Evolutionary conservation across 2,329 filamentous ascomycete genomes (phyloP), one percentile per base, ranked within the genome.

Genomic region (Fusarium sp.): DNA sequence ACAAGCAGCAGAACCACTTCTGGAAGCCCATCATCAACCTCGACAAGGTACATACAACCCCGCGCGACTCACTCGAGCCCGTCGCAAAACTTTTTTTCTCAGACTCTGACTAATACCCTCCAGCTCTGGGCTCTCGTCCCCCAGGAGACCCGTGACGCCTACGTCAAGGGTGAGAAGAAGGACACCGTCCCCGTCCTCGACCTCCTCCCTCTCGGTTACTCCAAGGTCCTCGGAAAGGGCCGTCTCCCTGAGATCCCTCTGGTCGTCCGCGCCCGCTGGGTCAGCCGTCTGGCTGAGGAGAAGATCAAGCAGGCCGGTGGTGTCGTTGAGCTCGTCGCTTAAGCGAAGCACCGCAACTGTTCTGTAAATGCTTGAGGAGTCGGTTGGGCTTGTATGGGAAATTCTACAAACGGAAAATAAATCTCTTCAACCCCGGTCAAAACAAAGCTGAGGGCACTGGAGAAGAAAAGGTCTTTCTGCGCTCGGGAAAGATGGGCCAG

Each of bases 21-120:
- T 99, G 95, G 96, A 97, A 97, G 88, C 96, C 96, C 75, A 89
- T 93, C 77, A 92, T 99, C 91, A 99, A 99, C 89, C 87, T 99
- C 78, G 96, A 98, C 86, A 99, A 98, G 92, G 92, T 95, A 82
- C 74, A 77, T 78, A 69, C 58, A 46, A 36, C 57, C 41, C 51
- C 40, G 23, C 50, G 58, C 67, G 67, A 58, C 56, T 66, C 11
- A 2, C 16, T 10, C 34, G 16, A 44, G 23, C 12, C 2, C 12
- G 49, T 42, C 33, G 44, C 41, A 38, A 36, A 42, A 45, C 2
- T 26, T 26, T 26, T 26, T 31, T 16, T 6, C 23, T 20, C 23
- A 5, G 18, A 57, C 49, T 26, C 13, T 66, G 59, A 67, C 77
- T 81, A 72, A 80, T 76, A 18, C 70, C 40, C 11, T 40, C 38